Evolutionary conservation across 164 flowering plant species (phyloP), one percentile per base, ranked within the genome.

Genomic region (Berberis vulgaris): DNA sequence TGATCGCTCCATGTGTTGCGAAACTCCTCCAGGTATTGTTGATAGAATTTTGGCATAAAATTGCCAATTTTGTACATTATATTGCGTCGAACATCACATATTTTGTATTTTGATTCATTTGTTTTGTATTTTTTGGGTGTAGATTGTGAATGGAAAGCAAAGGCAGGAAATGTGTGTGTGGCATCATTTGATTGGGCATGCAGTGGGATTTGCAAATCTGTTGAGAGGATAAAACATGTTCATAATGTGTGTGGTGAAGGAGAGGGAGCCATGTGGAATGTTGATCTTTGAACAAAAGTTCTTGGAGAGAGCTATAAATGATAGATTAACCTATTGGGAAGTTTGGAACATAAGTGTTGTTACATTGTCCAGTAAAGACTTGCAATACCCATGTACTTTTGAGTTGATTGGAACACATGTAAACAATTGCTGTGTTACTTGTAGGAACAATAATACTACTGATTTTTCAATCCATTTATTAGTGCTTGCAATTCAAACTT

Each of bases 121-220:
- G 26, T 26, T 26, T 26, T 26, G 26, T 26, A 26, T 26, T 26
- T 26, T 26, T 58, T 12, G 42, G 59, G 7, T 41, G 40, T 44
- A 87, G 96, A 90, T 13, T 90, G 97, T 54, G 90, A 90, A 66
- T 84, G 89, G 90, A 90, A 83, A 78, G 57, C 78, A 6, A 76
- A 75, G 46, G 80, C 82, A 1, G 97, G 97, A 49, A 82, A 76
- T 47, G 71, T 80, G 5, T 90, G 97, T 47, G 86, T 82, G 68
- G 95, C 90, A 7, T 83, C 97, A 2, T 90, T 90, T 50, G 97
- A 90, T 72, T 90, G 97, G 97, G 62, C 82, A 1, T 90, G 97
- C 81, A 88, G 97, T 58, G 97, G 97, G 49, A 67, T 90, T 64
- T 90, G 97, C 78, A 80, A 86, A 38, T 90, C 97, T 0, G 87